Evolutionary conservation across 2,329 filamentous ascomycete genomes (phyloP).

Genomic region (Annulohypoxylon truncatum): DNA sequence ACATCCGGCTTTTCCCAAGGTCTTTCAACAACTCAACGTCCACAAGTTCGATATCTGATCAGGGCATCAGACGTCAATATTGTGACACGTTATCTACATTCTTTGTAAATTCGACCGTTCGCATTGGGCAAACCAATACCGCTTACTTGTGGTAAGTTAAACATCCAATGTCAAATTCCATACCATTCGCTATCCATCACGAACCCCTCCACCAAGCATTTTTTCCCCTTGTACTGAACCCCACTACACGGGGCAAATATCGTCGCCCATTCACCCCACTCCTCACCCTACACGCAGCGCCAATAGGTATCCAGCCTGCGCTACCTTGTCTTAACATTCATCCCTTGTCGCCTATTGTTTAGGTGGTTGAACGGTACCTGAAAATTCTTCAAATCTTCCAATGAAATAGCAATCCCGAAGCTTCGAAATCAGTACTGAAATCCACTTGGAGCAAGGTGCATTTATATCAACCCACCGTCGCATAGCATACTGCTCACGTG

Average conservation of each 20-base stretch:
- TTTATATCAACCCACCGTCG: constrained; percentile 1
- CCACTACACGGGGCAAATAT: constrained; percentile 13
- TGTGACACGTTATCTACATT: background rate
- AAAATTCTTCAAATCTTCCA: constrained; percentile 11
- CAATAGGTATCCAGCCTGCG: constrained; percentile 1
- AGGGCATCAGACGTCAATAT: background rate
- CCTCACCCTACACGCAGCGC: constrained; percentile 10
- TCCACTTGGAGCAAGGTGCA: background rate
- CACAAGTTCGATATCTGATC: background rate
- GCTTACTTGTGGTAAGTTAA: constrained; percentile 14
- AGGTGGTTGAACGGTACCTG: constrained; percentile 1
- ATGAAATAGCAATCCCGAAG: background rate
- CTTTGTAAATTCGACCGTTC: background rate
- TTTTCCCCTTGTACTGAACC: constrained; percentile 2
- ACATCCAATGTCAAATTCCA: constrained; percentile 8
- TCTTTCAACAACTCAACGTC: background rate
- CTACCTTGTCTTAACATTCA: constrained; percentile 1
- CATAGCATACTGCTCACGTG: constrained; percentile 7
- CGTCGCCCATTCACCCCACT: constrained; percentile 7
- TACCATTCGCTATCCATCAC: constrained; percentile 6
- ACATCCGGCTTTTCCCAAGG: background rate
- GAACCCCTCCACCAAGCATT: constrained; percentile 21
- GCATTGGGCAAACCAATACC: background rate
- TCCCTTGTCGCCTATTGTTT: constrained; percentile 6
- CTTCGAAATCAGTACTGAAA: constrained; percentile 5